Conservation (phyloP, 83 land plant genomes). For the Picea engelmannii region DNA sequence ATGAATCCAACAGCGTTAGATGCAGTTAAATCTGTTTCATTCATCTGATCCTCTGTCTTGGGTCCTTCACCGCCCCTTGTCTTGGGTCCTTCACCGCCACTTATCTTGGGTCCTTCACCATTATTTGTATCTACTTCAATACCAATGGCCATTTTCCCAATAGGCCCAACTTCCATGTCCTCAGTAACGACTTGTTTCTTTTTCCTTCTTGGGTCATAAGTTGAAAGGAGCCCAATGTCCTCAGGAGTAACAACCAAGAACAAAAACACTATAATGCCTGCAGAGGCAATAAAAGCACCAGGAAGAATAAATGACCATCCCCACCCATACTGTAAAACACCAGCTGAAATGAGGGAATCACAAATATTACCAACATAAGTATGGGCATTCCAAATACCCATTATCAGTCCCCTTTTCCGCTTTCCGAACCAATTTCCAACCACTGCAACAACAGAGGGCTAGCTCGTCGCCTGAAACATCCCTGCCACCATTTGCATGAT, state of each 20-base stretch:
- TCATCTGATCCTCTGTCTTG: too few relatives aligned
- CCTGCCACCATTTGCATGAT: slow-evolving; percentile 65
- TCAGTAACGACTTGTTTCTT: background rate
- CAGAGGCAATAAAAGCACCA: slow-evolving; percentile 44
- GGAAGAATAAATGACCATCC: slow-evolving; percentile 87
- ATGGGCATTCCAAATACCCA: slow-evolving; percentile 93
- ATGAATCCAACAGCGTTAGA: slow-evolving; percentile 64
- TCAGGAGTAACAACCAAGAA: slow-evolving; percentile 70
- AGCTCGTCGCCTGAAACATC: slow-evolving; percentile 75
- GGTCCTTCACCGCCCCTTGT: too few relatives aligned
- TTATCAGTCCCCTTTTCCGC: slow-evolving; percentile 66
- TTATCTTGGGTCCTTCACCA: too few relatives aligned
- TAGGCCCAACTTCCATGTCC: too few relatives aligned
- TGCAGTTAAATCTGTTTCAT: background rate
- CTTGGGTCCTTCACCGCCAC: too few relatives aligned
- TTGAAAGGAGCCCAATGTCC: slow-evolving; percentile 38
- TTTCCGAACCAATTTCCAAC: slow-evolving; percentile 89
- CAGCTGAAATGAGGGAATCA: slow-evolving; percentile 76
- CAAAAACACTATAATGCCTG: slow-evolving; percentile 45
- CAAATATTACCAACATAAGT: slow-evolving; percentile 32
- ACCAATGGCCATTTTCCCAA: too few relatives aligned
- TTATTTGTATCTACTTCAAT: too few relatives aligned
- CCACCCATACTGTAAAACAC: slow-evolving; percentile 77
- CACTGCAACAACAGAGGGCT: slow-evolving; percentile 86
- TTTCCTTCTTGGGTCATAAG: background rate